Base-by-base conservation (phyloP, 225 moss, liverwort and hornwort genomes). In the Climacium dendroides region DNA sequence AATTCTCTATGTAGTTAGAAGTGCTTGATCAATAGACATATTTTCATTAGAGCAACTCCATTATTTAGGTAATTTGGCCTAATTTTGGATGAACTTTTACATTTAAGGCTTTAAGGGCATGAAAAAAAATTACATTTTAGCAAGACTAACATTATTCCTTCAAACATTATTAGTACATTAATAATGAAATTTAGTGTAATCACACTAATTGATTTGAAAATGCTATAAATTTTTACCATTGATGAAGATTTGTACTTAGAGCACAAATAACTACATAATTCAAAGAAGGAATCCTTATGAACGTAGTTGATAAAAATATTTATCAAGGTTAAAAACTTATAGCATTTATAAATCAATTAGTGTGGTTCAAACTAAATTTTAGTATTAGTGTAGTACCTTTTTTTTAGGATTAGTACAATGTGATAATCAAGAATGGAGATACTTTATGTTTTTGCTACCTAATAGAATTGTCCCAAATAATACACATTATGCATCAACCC, bases 51-150 rank as follows among this genome's bases (percentile, higher is more conserved):
- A 64, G 34, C 18, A 34, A 9, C 9, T n/a, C 65, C 6, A 65
- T 19, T 11, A 65, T 0, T 2, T 35, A 0, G 3, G 1, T 23
- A 37, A 22, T 12, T 23, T 13, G 7, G 12, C 7, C 4, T 37
- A 37, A 37, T 37, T 37, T 37, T 67, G 13, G 37, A 67, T 67
- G 67, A 37, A 67, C 37, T 2, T n/a, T n/a, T 66, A 66, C 20
- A 6, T 2, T 12, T 22, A n/a, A 67, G 20, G 20, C 11, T 20
- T n/a, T 7, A 20, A n/a, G 0, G 12, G n/a, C 20, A 0, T 11
- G 0, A 35, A 35, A 65, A 19, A 19, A n/a, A n/a, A 4, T 0
- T 35, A 11, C 0, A 6, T n/a, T n/a, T n/a, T n/a, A 65, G 6
- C 2, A 20, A 65, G 19, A 1, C 35, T n/a, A 65, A 19, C 19